phyloP scores from a whole-genome alignment of 2,329 filamentous ascomycete species.

The Diplocarpon rosae region DNA sequence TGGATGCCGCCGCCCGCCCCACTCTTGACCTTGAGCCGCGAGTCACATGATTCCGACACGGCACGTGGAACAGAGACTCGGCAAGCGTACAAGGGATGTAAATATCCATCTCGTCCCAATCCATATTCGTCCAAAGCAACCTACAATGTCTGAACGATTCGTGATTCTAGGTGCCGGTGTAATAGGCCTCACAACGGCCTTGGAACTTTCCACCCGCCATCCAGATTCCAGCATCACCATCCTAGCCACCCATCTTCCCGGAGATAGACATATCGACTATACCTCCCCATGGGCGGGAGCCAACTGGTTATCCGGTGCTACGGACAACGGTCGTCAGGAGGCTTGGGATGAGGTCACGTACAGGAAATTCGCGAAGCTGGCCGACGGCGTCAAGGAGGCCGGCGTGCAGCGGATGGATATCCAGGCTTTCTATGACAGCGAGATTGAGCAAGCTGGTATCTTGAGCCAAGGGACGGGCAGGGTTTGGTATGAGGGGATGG shows the following conservation, averaged over 20 bases:
- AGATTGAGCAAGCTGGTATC: slow-evolving; percentile 11
- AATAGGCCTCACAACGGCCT: slow-evolving; percentile 51
- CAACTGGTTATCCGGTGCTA: slow-evolving; percentile 49
- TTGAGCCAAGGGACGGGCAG: slow-evolving; percentile 13
- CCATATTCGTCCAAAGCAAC: background rate
- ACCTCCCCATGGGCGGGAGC: slow-evolving; percentile 81
- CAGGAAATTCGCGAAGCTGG: slow-evolving; percentile 52
- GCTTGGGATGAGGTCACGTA: slow-evolving; percentile 44
- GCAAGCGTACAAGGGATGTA: background rate
- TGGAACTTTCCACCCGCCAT: slow-evolving; percentile 43
- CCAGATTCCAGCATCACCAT: slow-evolving; percentile 50
- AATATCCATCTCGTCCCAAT: background rate
- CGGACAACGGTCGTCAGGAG: slow-evolving; percentile 48
- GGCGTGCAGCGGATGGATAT: slow-evolving; percentile 11
- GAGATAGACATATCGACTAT: slow-evolving; percentile 83
- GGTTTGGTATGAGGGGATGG: slow-evolving; percentile 34
- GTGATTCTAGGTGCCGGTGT: slow-evolving; percentile 40
- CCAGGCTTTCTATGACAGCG: slow-evolving; percentile 8
- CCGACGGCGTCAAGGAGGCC: slow-evolving; percentile 10
- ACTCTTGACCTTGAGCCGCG: too few species aligned
- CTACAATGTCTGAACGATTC: background rate
- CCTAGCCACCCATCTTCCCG: slow-evolving; percentile 78
- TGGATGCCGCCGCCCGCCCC: too few species aligned
- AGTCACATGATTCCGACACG: too few species aligned
- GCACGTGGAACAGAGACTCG: too few species aligned